Percentiles rank a stretch among this genome's conserved stretches.
These are phyloP conservation scores for Polygonum aviculare DNA, from an alignment of 148 eudicot species.

Conservation along the genomic window DNA sequence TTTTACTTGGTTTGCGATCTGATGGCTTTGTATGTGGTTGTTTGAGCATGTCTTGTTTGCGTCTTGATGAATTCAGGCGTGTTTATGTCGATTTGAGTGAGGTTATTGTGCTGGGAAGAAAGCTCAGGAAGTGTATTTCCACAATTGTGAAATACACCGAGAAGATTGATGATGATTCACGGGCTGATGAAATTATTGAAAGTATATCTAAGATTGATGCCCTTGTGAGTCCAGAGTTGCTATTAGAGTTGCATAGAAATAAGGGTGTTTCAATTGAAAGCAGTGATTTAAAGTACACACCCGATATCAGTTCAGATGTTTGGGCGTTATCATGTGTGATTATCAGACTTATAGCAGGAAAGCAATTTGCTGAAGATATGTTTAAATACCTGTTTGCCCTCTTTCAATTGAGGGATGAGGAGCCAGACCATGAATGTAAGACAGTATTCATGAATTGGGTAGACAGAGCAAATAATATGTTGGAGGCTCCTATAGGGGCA, in stretches of 20 bases:
- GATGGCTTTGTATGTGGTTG: constrained; percentile 53
- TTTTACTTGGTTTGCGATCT: constrained; percentile 32
- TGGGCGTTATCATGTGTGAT: constrained; percentile 72
- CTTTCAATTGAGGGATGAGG: constrained; percentile 15
- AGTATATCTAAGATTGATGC: constrained; percentile 20
- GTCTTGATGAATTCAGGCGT: constrained; percentile 51
- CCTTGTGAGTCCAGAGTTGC: constrained; percentile 61
- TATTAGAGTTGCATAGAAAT: constrained; percentile 28
- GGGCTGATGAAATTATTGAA: constrained; percentile 17
- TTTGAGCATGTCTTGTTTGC: constrained; percentile 38
- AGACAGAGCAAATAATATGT: constrained; percentile 22
- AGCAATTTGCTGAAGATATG: constrained; percentile 36
- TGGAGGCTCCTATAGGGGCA: constrained; percentile 22
- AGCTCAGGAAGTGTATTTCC: constrained; percentile 23
- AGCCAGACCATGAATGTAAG: constrained; percentile 21
- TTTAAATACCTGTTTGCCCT: constrained; percentile 19
- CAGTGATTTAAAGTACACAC: constrained; percentile 14
- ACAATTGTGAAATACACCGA: constrained; percentile 11
- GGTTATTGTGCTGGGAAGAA: constrained; percentile 33
- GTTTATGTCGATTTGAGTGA: constrained; percentile 42
- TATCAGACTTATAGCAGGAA: constrained; percentile 48
- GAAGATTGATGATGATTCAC: constrained; percentile 12
- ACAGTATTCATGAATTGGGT: constrained; percentile 29
- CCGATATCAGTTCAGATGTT: constrained; percentile 46
- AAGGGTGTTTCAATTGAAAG: constrained; percentile 30